Evolutionary conservation across 2,329 filamentous ascomycete genomes (phyloP).

Genomic region (Septoria petroselini): DNA sequence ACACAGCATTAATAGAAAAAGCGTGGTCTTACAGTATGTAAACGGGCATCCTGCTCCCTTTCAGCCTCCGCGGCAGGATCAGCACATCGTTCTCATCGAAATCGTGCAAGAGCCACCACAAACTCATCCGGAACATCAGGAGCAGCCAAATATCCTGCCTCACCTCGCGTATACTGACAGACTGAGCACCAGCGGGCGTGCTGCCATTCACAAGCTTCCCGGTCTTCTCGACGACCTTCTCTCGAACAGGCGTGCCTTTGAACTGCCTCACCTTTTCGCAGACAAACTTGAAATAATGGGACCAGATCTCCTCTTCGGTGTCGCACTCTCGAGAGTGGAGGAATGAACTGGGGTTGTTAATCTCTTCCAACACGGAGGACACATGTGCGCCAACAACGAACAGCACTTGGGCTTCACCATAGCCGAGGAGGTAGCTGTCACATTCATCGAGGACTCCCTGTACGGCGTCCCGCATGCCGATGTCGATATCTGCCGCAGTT

Average conservation of each 20-base stretch:
- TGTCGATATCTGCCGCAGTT: constrained; percentile 9
- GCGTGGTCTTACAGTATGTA: constrained; percentile 14
- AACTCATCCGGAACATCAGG: constrained; percentile 14
- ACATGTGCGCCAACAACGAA: constrained; percentile 14
- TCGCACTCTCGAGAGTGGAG: constrained; percentile 12
- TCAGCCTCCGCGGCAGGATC: constrained; percentile 17
- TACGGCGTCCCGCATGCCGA: constrained; percentile 14
- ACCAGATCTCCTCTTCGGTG: constrained; percentile 14
- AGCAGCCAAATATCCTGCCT: constrained; percentile 16
- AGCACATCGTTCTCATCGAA: constrained; percentile 15
- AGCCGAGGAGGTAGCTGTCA: constrained; percentile 3
- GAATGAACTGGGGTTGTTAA: constrained; percentile 1
- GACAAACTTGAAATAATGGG: constrained; percentile 11
- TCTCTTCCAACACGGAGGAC: constrained; percentile 10
- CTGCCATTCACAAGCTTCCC: not conserved
- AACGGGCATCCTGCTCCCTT: constrained; percentile 17
- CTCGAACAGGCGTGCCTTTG: not conserved
- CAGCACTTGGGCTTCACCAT: constrained; percentile 3
- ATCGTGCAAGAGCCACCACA: constrained; percentile 20
- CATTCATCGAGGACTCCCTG: constrained; percentile 5
- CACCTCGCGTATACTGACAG: not conserved
- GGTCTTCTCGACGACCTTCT: constrained; percentile 9
- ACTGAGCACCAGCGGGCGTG: not conserved
- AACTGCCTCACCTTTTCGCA: constrained; percentile 2
- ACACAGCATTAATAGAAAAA: no score